Conservation (phyloP, 73 alveolate genomes). For the Tetrahymena borealis region DNA sequence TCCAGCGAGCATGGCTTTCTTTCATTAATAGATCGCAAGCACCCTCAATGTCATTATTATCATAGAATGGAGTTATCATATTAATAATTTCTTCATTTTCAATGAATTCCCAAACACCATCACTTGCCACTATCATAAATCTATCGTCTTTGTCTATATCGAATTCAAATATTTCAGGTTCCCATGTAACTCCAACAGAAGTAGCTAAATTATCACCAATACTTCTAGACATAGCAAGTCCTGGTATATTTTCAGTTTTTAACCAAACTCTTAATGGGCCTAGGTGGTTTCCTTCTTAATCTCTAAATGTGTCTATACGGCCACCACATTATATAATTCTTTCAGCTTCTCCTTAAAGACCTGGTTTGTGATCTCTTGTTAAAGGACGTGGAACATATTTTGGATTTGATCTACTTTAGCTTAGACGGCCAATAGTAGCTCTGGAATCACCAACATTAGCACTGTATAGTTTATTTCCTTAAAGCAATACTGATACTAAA, state of each 20-base stretch:
- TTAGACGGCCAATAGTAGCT: conserved; percentile 21
- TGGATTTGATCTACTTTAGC: background rate
- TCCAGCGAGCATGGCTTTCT: conserved; percentile 1
- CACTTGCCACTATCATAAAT: conserved; percentile 83
- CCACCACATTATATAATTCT: conserved; percentile 48
- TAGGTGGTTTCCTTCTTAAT: conserved; percentile 21
- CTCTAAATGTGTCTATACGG: conserved; percentile 14
- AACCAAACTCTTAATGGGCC: conserved; percentile 50
- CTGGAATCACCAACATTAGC: conserved; percentile 55
- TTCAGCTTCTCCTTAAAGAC: conserved; percentile 8
- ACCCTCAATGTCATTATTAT: background rate
- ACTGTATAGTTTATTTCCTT: conserved; percentile 16
- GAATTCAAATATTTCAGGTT: conserved; percentile 45
- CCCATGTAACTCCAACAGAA: conserved; percentile 44
- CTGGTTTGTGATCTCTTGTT: conserved; percentile 49
- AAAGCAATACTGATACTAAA: background rate
- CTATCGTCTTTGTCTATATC: conserved; percentile 53
- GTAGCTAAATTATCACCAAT: conserved; percentile 48
- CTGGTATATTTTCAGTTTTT: conserved; percentile 25
- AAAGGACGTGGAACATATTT: conserved; percentile 8
- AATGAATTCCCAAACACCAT: conserved; percentile 93
- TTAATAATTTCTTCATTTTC: conserved; percentile 71
- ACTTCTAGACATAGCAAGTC: conserved; percentile 52
- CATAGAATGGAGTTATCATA: conserved; percentile 16
- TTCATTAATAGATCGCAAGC: background rate